Evolutionary conservation across 495 filamentous ascomycete species (phyloP).

Genomic region (Annulohypoxylon stygium): DNA sequence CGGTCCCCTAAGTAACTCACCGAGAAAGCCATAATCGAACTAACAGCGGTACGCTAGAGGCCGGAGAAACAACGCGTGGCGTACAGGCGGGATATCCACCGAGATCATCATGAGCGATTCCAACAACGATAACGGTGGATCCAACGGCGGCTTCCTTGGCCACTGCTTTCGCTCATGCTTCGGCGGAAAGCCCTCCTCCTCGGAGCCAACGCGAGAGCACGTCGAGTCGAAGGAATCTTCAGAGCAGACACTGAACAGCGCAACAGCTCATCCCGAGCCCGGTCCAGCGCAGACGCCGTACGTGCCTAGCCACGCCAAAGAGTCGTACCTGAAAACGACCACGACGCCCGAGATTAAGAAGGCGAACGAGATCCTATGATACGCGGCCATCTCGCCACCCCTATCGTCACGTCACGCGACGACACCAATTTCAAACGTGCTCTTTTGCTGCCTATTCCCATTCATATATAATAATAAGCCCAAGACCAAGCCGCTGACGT

Average conservation of each 20-base stretch:
- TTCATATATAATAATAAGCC: not conserved
- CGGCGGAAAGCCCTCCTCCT: not conserved
- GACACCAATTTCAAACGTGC: not conserved
- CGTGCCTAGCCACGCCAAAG: conserved; percentile 57
- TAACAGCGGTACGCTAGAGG: not conserved
- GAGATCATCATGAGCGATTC: conserved; percentile 4
- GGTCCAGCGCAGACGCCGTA: conserved; percentile 31
- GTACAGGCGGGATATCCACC: not conserved
- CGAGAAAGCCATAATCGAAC: not conserved
- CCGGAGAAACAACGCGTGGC: not conserved
- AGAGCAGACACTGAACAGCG: not conserved
- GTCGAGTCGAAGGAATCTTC: not conserved
- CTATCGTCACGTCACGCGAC: not conserved
- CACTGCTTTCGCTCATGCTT: not conserved
- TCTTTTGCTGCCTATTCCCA: not conserved
- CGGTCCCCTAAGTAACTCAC: not conserved
- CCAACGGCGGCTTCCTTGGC: not conserved
- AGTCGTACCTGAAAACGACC: conserved; percentile 58
- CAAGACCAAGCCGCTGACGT: conserved; percentile 11
- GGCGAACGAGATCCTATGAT: conserved; percentile 54
- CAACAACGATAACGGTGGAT: not conserved
- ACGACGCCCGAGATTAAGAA: conserved; percentile 54
- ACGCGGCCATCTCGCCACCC: not conserved
- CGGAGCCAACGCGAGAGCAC: not conserved
- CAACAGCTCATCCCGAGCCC: not conserved